Evolutionary conservation across 2,329 filamentous ascomycete species (phyloP), one percentile per base, ranked within the genome.

Genomic region (Fusarium zealandicum): DNA sequence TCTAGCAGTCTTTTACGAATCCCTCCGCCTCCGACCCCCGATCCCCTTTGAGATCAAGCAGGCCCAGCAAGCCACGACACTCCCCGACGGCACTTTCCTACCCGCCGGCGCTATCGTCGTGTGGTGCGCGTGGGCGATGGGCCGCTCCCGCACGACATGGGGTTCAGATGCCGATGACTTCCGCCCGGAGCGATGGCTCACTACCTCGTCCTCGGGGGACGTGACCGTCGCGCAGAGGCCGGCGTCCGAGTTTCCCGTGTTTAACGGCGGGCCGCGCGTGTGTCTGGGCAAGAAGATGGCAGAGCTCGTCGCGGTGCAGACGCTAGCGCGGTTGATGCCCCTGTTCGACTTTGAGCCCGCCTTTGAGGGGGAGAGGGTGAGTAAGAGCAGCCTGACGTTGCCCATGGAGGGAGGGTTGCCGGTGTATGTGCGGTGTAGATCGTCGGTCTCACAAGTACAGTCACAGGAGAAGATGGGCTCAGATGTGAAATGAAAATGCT

Each of bases 41-140:
- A 82, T 89, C 22, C 86, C 86, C 1, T 84, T 89, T 55, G 86
- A 89, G 66, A 81, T 89, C 60, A 86, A 85, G 67, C 83, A 89
- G 69, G 79, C 79, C 54, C 77, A 79, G 18, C 68, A 75, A 45
- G 69, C 76, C 14, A 80, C 79, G 3, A 81, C 78, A 0, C 75
- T 89, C 2, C 85, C 85, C 0, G 85, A 88, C 62, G 84, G 83
- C 4, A 87, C 85, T 0, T 79, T 76, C 39, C 75, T 89, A 4
- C 83, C 84, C 0, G 67, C 72, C 22, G 69, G 74, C 11, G 76
- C 84, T 0, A 76, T 89, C 18, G 73, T 88, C 3, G 73, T 88
- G 3, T 89, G 85, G 85, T 86, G 82, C 57, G 75, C 83, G 3
- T 88, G 84, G 82, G 82, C 86, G 1, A 83, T 88, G 78, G 84